A percentile compares a stretch with the other conserved stretches of the same genome.
Evolutionary conservation across 495 filamentous ascomycete species (phyloP).

Genomic region (Neurospora sp.): DNA sequence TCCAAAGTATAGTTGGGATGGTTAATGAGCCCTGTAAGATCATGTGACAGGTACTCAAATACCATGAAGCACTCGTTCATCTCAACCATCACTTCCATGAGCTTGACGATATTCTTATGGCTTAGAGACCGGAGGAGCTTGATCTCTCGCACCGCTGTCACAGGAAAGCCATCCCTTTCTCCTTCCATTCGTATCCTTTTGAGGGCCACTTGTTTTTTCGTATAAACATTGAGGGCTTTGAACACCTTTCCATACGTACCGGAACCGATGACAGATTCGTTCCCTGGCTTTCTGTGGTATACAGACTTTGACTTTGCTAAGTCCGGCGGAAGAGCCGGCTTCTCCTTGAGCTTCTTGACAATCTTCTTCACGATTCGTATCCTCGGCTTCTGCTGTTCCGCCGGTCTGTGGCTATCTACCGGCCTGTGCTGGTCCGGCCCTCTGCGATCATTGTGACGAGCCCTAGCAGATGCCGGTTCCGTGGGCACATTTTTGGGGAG

Average conservation of each 20-base stretch:
- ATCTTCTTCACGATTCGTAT: conserved; percentile 57
- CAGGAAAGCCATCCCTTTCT: conserved; percentile 93
- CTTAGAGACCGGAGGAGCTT: conserved; percentile 92
- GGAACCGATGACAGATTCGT: conserved; percentile 88
- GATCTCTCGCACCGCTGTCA: conserved; percentile 94
- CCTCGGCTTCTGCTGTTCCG: conserved; percentile 31
- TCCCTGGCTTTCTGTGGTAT: conserved; percentile 84
- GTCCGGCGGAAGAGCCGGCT: conserved; percentile 59
- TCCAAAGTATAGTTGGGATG: conserved; percentile 89
- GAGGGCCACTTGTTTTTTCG: conserved; percentile 77
- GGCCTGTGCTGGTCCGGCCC: conserved; percentile 28
- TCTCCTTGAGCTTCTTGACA: conserved; percentile 59
- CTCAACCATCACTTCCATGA: conserved; percentile 96
- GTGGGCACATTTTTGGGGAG: conserved; percentile 37
- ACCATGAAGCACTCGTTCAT: conserved; percentile 99
- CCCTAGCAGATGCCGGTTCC: conserved; percentile 41
- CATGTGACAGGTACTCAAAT: conserved; percentile 96
- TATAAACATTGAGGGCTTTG: conserved; percentile 94
- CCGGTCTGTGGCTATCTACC: conserved; percentile 14
- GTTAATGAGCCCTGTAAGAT: conserved; percentile 63
- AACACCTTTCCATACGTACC: conserved; percentile 97
- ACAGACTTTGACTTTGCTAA: conserved; percentile 72
- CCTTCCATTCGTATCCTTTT: conserved; percentile 89
- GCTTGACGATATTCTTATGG: conserved; percentile 78
- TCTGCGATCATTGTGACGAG: conserved; percentile 36